phyloP scores from a whole-genome alignment of 805 yeast genomes.

The Starmerella floris region DNA sequence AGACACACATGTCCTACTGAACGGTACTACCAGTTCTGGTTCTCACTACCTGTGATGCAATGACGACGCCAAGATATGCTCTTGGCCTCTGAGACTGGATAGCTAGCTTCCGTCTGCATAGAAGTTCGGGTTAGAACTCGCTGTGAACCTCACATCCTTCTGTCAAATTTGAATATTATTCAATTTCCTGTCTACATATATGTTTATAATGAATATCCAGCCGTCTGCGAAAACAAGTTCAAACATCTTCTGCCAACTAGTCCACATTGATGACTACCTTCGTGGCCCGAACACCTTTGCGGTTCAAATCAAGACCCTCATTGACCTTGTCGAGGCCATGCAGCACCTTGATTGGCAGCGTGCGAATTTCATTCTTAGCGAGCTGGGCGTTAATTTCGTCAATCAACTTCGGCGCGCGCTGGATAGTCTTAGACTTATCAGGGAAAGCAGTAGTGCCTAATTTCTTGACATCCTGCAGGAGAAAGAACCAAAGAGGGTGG shows the following conservation, averaged over 20 bases:
- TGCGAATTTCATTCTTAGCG: slow-evolving; percentile 6
- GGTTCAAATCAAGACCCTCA: slow-evolving; percentile 16
- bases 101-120: too few relatives aligned
- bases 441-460: slow-evolving; percentile 15
- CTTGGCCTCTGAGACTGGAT: too few relatives aligned
- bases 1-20: too few relatives aligned
- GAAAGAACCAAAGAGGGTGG: slow-evolving; percentile 14
- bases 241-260: neutral
- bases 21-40: too few relatives aligned
- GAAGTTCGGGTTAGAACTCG: too few relatives aligned
- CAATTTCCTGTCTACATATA: too few relatives aligned
- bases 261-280: slow-evolving; percentile 20
- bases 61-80: too few relatives aligned
- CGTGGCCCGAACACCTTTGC: slow-evolving; percentile 20
- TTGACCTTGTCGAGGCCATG: slow-evolving; percentile 21
- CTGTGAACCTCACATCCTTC: too few relatives aligned
- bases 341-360: slow-evolving; percentile 18
- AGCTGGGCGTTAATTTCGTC: slow-evolving; percentile 13
- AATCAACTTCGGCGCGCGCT: slow-evolving; percentile 7
- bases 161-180: too few relatives aligned
- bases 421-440: slow-evolving; percentile 6
- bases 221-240: too few relatives aligned
- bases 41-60: too few relatives aligned
- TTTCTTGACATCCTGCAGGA: slow-evolving; percentile 18
- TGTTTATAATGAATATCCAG: too few relatives aligned